phyloP scores from a whole-genome alignment of 192 early-diverging fungal species.

The Backusella macrospora region DNA sequence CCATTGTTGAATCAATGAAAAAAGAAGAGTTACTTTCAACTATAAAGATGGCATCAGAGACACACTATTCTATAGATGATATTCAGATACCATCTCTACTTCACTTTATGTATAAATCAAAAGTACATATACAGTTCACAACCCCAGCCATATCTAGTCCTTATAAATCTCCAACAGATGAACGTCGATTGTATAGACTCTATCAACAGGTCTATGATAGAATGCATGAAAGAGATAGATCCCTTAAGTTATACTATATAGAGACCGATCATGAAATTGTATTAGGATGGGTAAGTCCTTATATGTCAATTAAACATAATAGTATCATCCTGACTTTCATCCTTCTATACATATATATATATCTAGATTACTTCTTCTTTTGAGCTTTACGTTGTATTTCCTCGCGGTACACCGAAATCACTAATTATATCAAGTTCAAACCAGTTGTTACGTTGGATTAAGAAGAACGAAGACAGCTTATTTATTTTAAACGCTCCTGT shows the following conservation, averaged over 20 bases:
- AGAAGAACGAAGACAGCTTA: constrained; percentile 69
- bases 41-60: constrained; percentile 48
- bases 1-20: constrained; percentile 58
- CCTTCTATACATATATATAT: not conserved
- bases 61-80: constrained; percentile 55
- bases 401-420: constrained; percentile 60
- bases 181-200: constrained; percentile 52
- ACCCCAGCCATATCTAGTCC: constrained; percentile 58
- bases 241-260: constrained; percentile 56
- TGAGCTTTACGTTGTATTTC: constrained; percentile 72
- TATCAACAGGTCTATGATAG: constrained; percentile 61
- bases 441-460: constrained; percentile 70
- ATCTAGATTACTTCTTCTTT: constrained; percentile 60
- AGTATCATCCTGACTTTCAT: no score
- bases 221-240: constrained; percentile 52
- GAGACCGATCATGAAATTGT: constrained; percentile 53
- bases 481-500: constrained; percentile 74
- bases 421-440: constrained; percentile 65
- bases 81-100: constrained; percentile 63
- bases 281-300: constrained; percentile 62
- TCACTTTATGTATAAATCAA: constrained; percentile 76
- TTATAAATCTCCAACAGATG: constrained; percentile 54
- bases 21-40: constrained; percentile 36
- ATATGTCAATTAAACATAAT: not conserved
- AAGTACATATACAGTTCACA: constrained; percentile 63